These are phyloP conservation scores for Vigna radiata DNA, from an alignment of 306 rosid genomes.

Conservation along the genomic window DNA sequence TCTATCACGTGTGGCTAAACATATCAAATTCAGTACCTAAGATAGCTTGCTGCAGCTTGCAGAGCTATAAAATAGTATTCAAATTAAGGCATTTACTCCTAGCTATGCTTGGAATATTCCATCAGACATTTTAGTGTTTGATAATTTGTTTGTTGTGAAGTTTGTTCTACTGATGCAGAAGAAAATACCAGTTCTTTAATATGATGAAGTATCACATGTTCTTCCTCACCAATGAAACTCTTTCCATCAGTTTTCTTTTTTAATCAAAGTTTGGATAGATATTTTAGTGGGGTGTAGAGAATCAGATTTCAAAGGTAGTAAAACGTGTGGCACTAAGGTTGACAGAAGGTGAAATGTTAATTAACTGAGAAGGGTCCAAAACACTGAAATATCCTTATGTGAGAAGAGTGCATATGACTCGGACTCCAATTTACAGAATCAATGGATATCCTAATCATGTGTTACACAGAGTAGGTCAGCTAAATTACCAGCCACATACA, in stretches of 20 bases:
- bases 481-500: conserved; percentile 23
- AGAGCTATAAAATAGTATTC: not conserved
- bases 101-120: not conserved
- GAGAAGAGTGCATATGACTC: conserved; percentile 48
- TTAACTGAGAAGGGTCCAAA: conserved; percentile 12
- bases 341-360: conserved; percentile 19
- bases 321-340: not conserved
- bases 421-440: conserved; percentile 42
- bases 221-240: not conserved
- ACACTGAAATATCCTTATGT: conserved; percentile 12
- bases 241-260: not conserved
- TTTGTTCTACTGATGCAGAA: conserved; percentile 15
- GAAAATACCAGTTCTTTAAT: not conserved
- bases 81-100: not conserved
- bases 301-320: conserved; percentile 12
- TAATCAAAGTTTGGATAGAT: conserved; percentile 3
- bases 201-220: not conserved
- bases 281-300: conserved; percentile 28
- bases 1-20: not conserved
- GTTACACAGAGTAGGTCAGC: conserved; percentile 25
- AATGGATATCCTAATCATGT: conserved; percentile 14
- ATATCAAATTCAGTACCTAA: conserved; percentile 9
- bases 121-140: not conserved
- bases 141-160: not conserved
- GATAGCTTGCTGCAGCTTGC: not conserved